phyloP scores from a whole-genome alignment of 2,329 filamentous ascomycete genomes.

The Phoma sp. region DNA sequence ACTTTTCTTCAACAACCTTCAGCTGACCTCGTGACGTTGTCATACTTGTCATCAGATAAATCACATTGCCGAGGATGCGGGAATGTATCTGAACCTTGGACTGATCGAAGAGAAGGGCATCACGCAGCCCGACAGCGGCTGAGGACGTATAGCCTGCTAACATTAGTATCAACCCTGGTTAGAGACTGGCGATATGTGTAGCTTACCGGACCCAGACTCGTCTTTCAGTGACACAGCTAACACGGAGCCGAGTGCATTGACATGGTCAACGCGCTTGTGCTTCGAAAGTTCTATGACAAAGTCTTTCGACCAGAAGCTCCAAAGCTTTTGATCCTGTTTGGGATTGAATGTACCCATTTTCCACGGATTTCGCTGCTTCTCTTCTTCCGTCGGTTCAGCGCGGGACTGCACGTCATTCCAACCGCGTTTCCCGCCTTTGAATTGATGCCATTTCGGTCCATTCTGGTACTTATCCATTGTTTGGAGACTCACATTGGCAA shows the following conservation, averaged over 20 bases:
- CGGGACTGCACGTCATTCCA: background rate
- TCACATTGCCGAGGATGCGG: slow-evolving; percentile 66
- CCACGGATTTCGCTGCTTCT: background rate
- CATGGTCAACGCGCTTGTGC: slow-evolving; percentile 64
- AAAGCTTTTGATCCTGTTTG: slow-evolving; percentile 49
- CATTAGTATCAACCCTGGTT: background rate
- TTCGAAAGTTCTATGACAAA: slow-evolving; percentile 69
- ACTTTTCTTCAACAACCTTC: slow-evolving; percentile 26
- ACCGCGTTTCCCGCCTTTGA: slow-evolving; percentile 11
- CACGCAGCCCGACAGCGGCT: slow-evolving; percentile 61
- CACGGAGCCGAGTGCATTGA: slow-evolving; percentile 78
- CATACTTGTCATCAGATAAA: slow-evolving; percentile 67
- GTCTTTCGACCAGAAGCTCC: slow-evolving; percentile 74
- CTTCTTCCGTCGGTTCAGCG: background rate
- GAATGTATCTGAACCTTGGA: slow-evolving; percentile 61
- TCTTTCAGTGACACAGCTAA: slow-evolving; percentile 69
- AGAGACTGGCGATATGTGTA: background rate
- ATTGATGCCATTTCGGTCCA: slow-evolving; percentile 17
- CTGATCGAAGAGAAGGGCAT: slow-evolving; percentile 53
- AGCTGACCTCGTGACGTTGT: slow-evolving; percentile 30
- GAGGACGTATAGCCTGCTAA: slow-evolving; percentile 63
- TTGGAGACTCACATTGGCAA: slow-evolving; percentile 72
- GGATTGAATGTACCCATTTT: background rate
- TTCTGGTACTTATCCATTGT: slow-evolving; percentile 55
- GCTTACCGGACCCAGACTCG: slow-evolving; percentile 54